phyloP scores from a whole-genome alignment of 2,329 filamentous ascomycete genomes.

The Zymoseptoria pseudotritici region DNA sequence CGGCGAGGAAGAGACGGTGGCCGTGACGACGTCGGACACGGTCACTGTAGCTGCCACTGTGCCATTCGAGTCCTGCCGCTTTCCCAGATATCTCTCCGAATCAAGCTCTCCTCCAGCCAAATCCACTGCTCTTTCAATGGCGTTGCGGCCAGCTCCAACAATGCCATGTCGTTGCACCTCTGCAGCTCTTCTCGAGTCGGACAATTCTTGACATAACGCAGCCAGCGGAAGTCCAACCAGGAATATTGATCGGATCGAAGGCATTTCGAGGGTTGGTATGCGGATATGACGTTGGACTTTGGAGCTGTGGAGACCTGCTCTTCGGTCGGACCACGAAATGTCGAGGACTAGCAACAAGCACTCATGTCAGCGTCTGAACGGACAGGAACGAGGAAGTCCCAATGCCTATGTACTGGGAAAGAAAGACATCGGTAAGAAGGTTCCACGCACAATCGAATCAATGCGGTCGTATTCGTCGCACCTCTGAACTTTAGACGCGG shows the following conservation, averaged over 20 bases:
- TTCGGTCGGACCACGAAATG: not conserved
- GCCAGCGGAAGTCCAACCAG: constrained; percentile 32
- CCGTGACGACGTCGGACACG: constrained; percentile 20
- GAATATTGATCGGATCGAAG: constrained; percentile 34
- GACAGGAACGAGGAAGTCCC: not conserved
- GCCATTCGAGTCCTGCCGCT: constrained; percentile 30
- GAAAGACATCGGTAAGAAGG: not conserved
- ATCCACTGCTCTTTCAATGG: constrained; percentile 53
- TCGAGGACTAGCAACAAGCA: not conserved
- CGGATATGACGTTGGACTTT: no score
- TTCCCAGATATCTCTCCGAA: constrained; percentile 34
- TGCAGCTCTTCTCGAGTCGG: not conserved
- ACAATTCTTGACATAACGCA: constrained; percentile 23
- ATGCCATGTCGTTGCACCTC: constrained; percentile 44
- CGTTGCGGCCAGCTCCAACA: constrained; percentile 56
- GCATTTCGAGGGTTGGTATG: constrained; percentile 27
- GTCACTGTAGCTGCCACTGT: constrained; percentile 19
- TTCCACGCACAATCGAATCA: not conserved
- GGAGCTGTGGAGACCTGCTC: constrained; percentile 13
- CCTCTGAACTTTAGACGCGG: not conserved
- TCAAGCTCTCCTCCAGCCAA: constrained; percentile 47
- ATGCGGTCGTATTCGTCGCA: not conserved
- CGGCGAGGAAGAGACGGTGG: constrained; percentile 20
- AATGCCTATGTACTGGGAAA: not conserved
- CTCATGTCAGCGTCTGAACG: constrained; percentile 3